Base-by-base conservation (phyloP, 2,329 filamentous ascomycete genomes). In the Epichloe sp. region DNA sequence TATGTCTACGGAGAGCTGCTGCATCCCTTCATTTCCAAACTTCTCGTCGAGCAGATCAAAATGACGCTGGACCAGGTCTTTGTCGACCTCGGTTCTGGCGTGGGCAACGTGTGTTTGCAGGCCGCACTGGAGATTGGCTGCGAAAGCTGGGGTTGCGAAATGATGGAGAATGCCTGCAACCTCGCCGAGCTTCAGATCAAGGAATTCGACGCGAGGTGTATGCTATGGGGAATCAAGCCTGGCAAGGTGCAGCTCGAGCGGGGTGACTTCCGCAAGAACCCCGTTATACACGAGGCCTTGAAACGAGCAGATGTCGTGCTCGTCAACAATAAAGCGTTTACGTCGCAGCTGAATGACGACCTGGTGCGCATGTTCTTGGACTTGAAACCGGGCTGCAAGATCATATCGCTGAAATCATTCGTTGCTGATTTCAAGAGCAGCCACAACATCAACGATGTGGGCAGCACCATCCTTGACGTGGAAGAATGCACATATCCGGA, bases 281-380 rank as follows among this genome's bases (percentile, higher is more conserved):
- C 77, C 15, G 74, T 75, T 52, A 88, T 96, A 47, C 76, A 83
- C 53, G 76, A 81, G 23, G 83, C 83, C 7, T 75, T 98, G 47
- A 84, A 85, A 65, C 80, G 83, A 50, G 91, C 93, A 2, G 93
- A 98, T 64, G 90, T 97, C n/a, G 80, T 98, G 17, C 78, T 98
- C 26, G 91, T 97, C 60, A 98, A 98, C 73, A 98, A 98, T 69
- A 90, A 97, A 68, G 93, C 89, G 2, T 98, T 98, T 68, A 90
- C 85, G 5, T 84, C 90, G 14, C 77, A 84, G 59, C 78, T 96
- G 51, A 98, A 97, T 68, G 85, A 88, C 62, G 80, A 82, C 55
- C 74, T 98, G 44, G 80, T 91, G 57, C 82, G 88, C 59, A 88
- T 95, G 72, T 97, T 98, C 62, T 72, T 98, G 54, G 93, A 98